Conservation (phyloP, 257 asterid species). For the Rehmannia glutinosa region DNA sequence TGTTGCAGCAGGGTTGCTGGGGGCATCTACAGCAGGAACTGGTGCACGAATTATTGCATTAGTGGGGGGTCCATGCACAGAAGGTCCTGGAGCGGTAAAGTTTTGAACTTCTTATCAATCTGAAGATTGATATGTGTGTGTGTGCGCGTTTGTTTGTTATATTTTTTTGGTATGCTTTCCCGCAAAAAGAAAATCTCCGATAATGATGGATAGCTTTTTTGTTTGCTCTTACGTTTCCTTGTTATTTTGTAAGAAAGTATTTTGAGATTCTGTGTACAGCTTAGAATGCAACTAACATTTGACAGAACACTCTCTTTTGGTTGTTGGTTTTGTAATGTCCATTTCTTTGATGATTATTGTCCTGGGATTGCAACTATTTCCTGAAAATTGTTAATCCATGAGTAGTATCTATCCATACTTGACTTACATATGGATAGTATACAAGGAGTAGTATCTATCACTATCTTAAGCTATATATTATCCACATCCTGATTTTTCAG, state of each 20-base stretch:
- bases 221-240: background rate
- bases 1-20: slow-evolving; percentile 87
- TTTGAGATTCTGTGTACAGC: background rate
- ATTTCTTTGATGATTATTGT: background rate
- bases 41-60: slow-evolving; percentile 84
- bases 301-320: background rate
- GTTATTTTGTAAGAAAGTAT: background rate
- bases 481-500: background rate
- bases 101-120: slow-evolving; percentile 21
- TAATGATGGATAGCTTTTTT: background rate
- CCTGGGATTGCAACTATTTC: no score
- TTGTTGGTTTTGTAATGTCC: background rate
- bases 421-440: background rate
- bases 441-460: background rate
- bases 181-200: background rate
- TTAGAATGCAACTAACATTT: background rate
- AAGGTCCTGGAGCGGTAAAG: slow-evolving; percentile 98
- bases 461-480: background rate
- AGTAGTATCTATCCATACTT: no score
- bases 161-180: background rate
- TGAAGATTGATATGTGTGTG: no score
- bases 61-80: slow-evolving; percentile 99
- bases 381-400: no score
- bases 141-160: background rate
- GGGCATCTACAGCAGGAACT: slow-evolving; percentile 79